Evolutionary conservation across 441 rosid species (phyloP).

Genomic region (Pelargonium citronellum): DNA sequence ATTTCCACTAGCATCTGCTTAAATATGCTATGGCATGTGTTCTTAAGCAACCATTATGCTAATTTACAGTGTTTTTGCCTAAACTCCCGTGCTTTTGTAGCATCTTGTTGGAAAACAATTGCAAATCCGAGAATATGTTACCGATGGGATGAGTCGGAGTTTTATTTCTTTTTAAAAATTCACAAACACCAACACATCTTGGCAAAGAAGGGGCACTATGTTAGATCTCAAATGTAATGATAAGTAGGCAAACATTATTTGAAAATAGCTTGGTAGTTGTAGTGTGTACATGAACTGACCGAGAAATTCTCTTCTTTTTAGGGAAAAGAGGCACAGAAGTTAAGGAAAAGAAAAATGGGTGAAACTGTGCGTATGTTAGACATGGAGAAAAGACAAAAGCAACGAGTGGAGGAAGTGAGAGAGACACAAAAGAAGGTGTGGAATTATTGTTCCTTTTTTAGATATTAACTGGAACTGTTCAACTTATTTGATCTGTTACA

Average conservation of each 20-base stretch:
- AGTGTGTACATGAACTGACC: neutral
- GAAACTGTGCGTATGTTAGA: conserved; percentile 55
- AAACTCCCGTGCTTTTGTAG: too few relatives aligned
- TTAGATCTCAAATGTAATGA: too few relatives aligned
- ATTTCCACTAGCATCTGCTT: neutral
- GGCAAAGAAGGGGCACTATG: too few relatives aligned
- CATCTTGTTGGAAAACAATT: too few relatives aligned
- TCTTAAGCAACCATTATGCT: neutral
- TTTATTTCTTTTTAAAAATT: too few relatives aligned
- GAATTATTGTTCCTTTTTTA: neutral
- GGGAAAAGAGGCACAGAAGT: conserved; percentile 67
- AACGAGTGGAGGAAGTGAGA: conserved; percentile 77
- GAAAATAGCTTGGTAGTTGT: too few relatives aligned
- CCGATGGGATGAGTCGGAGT: too few relatives aligned
- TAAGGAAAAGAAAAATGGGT: conserved; percentile 60
- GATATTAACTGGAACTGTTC: neutral
- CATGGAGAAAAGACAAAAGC: conserved; percentile 77
- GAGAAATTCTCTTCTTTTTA: conserved; percentile 17
- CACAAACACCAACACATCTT: too few relatives aligned
- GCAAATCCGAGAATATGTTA: too few relatives aligned
- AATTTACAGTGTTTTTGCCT: too few relatives aligned
- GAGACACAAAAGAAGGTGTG: conserved; percentile 76
- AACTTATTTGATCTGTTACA: neutral
- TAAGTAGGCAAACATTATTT: too few relatives aligned
- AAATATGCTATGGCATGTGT: neutral